Evolutionary conservation across 169 alveolate genomes (phyloP).

Genomic region (Theileria equi): DNA sequence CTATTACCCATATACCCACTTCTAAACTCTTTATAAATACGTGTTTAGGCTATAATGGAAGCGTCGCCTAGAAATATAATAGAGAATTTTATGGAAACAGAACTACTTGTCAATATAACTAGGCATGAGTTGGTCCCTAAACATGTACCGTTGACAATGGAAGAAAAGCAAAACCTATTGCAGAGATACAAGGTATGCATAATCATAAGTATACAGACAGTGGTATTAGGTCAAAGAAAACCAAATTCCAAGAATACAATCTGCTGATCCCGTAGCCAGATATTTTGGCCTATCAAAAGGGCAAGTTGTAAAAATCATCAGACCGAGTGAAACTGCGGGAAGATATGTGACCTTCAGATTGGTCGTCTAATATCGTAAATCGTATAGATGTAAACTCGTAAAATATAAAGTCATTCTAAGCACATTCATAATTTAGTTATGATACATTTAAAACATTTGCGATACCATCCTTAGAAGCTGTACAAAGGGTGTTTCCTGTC

Average conservation of each 20-base stretch:
- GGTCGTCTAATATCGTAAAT: constrained; percentile 24
- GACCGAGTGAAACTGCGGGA: constrained; percentile 99
- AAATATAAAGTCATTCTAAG: background rate
- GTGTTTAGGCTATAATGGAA: constrained; percentile 80
- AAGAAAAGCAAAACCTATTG: constrained; percentile 88
- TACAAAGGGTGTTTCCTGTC: constrained; percentile 22
- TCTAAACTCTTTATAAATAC: background rate
- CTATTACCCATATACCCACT: background rate
- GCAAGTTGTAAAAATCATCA: constrained; percentile 93
- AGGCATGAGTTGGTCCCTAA: constrained; percentile 96
- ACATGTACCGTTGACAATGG: constrained; percentile 91
- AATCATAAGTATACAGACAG: background rate
- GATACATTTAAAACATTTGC: constrained; percentile 35
- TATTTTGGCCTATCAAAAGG: constrained; percentile 92
- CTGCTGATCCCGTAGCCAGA: constrained; percentile 95
- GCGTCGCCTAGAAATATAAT: constrained; percentile 89
- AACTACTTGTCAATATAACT: constrained; percentile 92
- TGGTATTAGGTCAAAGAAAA: constrained; percentile 85
- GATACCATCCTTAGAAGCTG: constrained; percentile 47
- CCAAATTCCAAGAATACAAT: constrained; percentile 94
- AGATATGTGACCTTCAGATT: constrained; percentile 90
- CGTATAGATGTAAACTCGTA: background rate
- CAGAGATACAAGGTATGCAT: constrained; percentile 84
- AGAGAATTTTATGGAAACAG: constrained; percentile 87
- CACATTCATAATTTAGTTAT: background rate